Base-by-base conservation (phyloP, 2,329 filamentous ascomycete species). In the Elsinoe australis region DNA sequence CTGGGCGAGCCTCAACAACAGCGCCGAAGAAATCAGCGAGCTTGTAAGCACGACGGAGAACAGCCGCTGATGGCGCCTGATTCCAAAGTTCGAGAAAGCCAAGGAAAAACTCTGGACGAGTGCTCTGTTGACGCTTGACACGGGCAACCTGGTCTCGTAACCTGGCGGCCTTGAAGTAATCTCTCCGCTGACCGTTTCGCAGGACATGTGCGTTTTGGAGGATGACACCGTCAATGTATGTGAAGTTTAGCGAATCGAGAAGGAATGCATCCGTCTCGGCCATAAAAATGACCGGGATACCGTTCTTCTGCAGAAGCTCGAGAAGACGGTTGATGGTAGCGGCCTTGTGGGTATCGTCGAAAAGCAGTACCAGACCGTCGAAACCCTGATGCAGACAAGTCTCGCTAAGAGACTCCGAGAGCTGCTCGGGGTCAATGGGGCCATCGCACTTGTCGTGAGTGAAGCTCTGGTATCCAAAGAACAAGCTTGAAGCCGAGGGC, bases 11-110 rank as follows among this genome's bases (percentile, higher is more conserved):
- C 24, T 51, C 49, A 7, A 51, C 14, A 5, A 51, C 48, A 17
- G 52, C 52, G 10, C 52, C 52, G 14, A 51, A 54, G 33, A 54
- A 54, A 17, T 54, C 52, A 5, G 52, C 52, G 19, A 54, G 46
- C 32, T 54, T 54, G 49, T 49, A 52, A 5, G 52, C 51, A 24
- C 52, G 35, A 12, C 52, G 48, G 5, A 54, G 29, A 6, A 34
- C 35, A 9, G 52, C 47, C 15, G 52, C 50, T n/a, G 51, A 47
- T 5, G 52, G 52, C 21, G 31, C 42, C 7, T 22, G 34, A 22
- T 41, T 48, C 51, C 51, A 54, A 8, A 49, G 14, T 15, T 54
- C 52, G 15, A 54, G 46, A 26, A 54, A 54, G 14, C 52, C 52
- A 33, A 54, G 35, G 31, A 54, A 52, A 15, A 54, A 54, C 9